A percentile compares a stretch with the other conserved stretches of the same genome.
These are phyloP conservation scores for Boletus reticuloceps DNA, from an alignment of 768 basidiomycete species.

Conservation along the genomic window DNA sequence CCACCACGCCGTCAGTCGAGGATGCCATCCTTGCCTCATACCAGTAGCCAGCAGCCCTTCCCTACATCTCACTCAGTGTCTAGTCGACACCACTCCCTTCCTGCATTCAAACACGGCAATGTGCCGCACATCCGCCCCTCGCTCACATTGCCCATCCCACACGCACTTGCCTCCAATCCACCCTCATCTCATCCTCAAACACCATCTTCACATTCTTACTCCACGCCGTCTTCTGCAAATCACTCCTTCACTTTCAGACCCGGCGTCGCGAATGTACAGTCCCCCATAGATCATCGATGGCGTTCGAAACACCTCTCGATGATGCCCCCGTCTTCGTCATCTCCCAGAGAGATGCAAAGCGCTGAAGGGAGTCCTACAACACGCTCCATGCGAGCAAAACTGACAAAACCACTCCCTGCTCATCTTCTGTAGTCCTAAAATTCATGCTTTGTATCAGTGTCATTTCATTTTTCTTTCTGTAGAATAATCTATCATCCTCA, in stretches of 20 bases:
- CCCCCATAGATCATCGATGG: not conserved
- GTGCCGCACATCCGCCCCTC: not conserved
- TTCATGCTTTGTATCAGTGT: not conserved
- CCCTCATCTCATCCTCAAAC: constrained; percentile 3
- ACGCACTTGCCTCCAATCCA: not conserved
- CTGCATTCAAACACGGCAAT: constrained; percentile 14
- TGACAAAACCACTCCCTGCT: constrained; percentile 19
- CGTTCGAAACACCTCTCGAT: constrained; percentile 19
- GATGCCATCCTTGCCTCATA: not conserved
- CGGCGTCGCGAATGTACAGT: not conserved
- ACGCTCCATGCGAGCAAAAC: constrained; percentile 4
- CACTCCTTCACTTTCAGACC: not conserved
- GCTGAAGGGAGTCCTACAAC: not conserved
- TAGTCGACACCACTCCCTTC: constrained; percentile 24
- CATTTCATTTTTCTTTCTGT: not conserved
- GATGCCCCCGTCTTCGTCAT: constrained; percentile 12
- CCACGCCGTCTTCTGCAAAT: not conserved
- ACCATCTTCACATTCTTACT: constrained; percentile 4
- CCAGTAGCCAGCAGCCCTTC: not conserved
- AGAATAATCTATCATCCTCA: not conserved
- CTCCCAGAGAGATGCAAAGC: constrained; percentile 5
- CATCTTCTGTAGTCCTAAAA: constrained; percentile 19
- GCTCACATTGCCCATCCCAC: constrained; percentile 2
- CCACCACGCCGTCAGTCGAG: constrained; percentile 12
- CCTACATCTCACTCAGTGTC: not conserved